Evolutionary conservation across 768 basidiomycete genomes (phyloP).

Genomic region (Phanerochaete sordida): DNA sequence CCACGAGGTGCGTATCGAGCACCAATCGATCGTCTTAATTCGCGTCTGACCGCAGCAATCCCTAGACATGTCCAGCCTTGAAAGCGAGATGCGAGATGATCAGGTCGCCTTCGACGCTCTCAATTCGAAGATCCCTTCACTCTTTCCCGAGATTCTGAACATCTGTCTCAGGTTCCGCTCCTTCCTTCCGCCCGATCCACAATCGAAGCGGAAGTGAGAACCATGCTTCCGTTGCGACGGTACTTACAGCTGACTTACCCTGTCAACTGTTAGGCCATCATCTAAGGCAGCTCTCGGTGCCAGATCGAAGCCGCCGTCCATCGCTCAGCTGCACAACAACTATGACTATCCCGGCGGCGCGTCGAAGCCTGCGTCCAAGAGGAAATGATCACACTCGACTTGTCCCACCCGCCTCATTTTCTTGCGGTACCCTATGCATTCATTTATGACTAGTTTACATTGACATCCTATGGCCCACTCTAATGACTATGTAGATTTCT

Average conservation of each 20-base stretch:
- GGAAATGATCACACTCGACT: neutral
- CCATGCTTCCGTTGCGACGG: neutral
- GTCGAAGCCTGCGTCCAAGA: neutral
- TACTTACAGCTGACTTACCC: neutral
- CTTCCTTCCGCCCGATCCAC: neutral
- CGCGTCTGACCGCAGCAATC: neutral
- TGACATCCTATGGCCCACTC: neutral
- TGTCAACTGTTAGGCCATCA: neutral
- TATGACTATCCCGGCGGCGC: constrained; percentile 1
- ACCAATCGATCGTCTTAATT: neutral
- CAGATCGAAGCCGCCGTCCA: constrained; percentile 10
- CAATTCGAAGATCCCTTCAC: no score
- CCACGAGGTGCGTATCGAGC: constrained; percentile 34
- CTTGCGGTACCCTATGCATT: neutral
- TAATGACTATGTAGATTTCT: neutral
- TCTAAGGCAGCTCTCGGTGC: neutral
- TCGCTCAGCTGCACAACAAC: constrained; percentile 4
- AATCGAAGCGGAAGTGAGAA: neutral
- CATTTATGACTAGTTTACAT: neutral
- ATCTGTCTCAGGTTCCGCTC: neutral
- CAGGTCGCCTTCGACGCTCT: no score
- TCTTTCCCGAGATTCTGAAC: no score
- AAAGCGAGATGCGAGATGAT: no score
- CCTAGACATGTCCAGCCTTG: neutral
- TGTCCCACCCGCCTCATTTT: neutral